Conservation (phyloP, 169 alveolate species). For the Plasmodium vinckei region DNA sequence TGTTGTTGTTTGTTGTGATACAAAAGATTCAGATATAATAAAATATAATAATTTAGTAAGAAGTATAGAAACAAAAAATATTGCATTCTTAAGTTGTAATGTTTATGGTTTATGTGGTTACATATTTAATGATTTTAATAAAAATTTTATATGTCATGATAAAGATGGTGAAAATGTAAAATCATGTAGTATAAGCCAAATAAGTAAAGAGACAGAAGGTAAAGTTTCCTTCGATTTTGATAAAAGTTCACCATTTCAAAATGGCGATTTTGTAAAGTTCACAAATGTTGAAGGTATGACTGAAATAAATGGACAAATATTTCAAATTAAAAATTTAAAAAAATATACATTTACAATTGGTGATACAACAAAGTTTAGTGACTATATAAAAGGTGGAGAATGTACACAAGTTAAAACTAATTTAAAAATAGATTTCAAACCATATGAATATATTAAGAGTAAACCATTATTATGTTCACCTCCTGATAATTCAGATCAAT, state of each 20-base stretch:
- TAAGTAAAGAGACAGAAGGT: slow-evolving; percentile 81
- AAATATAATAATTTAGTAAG: slow-evolving; percentile 82
- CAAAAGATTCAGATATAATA: slow-evolving; percentile 71
- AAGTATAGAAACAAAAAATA: slow-evolving; percentile 76
- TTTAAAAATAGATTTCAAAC: slow-evolving; percentile 31
- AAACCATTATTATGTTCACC: background rate
- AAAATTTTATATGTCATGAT: slow-evolving; percentile 89
- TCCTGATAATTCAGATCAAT: background rate
- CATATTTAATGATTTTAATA: slow-evolving; percentile 97
- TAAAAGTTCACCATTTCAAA: slow-evolving; percentile 87
- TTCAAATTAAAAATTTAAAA: slow-evolving; percentile 89
- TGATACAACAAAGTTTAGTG: slow-evolving; percentile 89
- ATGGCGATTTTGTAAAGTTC: slow-evolving; percentile 96
- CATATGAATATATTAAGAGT: slow-evolving; percentile 31
- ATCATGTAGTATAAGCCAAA: slow-evolving; percentile 88
- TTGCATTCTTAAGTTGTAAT: slow-evolving; percentile 89
- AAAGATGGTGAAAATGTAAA: slow-evolving; percentile 91
- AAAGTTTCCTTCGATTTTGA: slow-evolving; percentile 59
- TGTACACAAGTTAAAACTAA: slow-evolving; percentile 50
- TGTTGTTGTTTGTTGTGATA: slow-evolving; percentile 88
- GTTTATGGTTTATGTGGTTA: slow-evolving; percentile 95
- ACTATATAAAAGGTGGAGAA: slow-evolving; percentile 75
- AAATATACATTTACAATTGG: slow-evolving; percentile 92
- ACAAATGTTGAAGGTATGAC: slow-evolving; percentile 97
- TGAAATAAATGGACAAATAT: slow-evolving; percentile 94